These are phyloP conservation scores for Larix kaempferi DNA, from an alignment of 75 land plant genomes.

Conservation along the genomic window DNA sequence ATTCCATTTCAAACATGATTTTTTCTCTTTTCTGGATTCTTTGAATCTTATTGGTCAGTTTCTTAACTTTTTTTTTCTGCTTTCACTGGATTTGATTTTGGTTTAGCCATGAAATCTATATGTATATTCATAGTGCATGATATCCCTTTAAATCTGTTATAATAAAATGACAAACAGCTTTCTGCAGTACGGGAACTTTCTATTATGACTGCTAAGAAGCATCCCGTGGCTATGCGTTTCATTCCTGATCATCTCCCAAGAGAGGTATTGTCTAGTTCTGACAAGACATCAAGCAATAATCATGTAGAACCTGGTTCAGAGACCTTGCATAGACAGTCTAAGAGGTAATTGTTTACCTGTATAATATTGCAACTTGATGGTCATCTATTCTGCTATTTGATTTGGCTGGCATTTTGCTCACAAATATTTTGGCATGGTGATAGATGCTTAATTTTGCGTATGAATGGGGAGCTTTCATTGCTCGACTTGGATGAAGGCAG, in stretches of 20 bases:
- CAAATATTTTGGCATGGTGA: constrained; percentile 1
- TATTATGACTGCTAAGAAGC: constrained; percentile 93
- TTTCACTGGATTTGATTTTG: neutral
- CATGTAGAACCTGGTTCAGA: constrained; percentile 22
- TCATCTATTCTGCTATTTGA: neutral
- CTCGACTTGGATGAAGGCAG: constrained; percentile 97
- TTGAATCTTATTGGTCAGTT: neutral
- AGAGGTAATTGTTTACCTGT: constrained; percentile 39
- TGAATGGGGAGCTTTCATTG: constrained; percentile 91
- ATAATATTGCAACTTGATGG: neutral
- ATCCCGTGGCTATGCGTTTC: constrained; percentile 92
- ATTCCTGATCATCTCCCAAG: constrained; percentile 59
- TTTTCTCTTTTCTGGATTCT: neutral
- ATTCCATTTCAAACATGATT: neutral
- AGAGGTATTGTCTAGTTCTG: constrained; percentile 21
- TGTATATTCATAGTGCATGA: neutral
- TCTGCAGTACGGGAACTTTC: constrained; percentile 97
- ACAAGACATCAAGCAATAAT: constrained; percentile 19
- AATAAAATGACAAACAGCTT: constrained; percentile 87
- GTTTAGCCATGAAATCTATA: neutral
- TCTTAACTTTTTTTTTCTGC: neutral
- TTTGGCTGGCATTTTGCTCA: neutral
- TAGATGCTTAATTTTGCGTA: constrained; percentile 91
- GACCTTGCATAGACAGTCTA: constrained; percentile 55
- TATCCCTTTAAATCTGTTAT: constrained; percentile 16